phyloP scores from a whole-genome alignment of 768 basidiomycete species.

The Pisolithus microcarpus region DNA sequence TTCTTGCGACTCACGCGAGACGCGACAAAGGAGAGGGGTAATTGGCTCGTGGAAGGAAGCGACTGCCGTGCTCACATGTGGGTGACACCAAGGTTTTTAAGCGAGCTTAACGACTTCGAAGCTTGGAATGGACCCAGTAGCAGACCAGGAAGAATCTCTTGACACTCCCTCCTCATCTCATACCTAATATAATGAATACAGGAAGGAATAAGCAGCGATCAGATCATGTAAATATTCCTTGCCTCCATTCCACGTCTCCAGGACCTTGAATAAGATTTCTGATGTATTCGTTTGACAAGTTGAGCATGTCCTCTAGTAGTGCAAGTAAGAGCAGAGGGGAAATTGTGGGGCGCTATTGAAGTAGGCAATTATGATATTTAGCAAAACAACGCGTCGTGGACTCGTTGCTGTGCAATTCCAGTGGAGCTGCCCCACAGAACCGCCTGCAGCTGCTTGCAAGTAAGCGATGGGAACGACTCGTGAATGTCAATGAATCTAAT shows the following conservation, averaged over 20 bases:
- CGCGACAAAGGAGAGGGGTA: no score
- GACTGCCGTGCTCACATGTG: conserved; percentile 54
- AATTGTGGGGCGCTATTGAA: neutral
- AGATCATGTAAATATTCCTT: conserved; percentile 12
- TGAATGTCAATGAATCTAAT: no score
- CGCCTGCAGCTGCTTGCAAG: no score
- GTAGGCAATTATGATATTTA: neutral
- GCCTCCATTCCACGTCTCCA: conserved; percentile 82
- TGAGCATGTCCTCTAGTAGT: conserved; percentile 17
- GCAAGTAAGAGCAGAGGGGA: neutral
- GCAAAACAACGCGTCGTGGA: no score
- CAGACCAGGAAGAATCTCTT: conserved; percentile 81
- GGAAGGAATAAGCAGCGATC: conserved; percentile 4
- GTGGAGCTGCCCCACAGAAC: no score
- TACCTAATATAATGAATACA: conserved; percentile 43
- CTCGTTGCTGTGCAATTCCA: no score
- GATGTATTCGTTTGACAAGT: conserved; percentile 34
- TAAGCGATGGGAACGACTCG: no score
- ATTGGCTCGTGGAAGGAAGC: no score
- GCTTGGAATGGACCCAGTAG: conserved; percentile 84
- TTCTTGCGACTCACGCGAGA: no score
- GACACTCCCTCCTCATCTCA: conserved; percentile 93
- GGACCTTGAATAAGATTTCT: conserved; percentile 69
- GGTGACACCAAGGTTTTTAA: conserved; percentile 61
- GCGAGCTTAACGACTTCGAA: conserved; percentile 70